These are phyloP conservation scores for Bolboschoenus planiculmis DNA, from an alignment of 176 grass and related monocot genomes.

Conservation along the genomic window DNA sequence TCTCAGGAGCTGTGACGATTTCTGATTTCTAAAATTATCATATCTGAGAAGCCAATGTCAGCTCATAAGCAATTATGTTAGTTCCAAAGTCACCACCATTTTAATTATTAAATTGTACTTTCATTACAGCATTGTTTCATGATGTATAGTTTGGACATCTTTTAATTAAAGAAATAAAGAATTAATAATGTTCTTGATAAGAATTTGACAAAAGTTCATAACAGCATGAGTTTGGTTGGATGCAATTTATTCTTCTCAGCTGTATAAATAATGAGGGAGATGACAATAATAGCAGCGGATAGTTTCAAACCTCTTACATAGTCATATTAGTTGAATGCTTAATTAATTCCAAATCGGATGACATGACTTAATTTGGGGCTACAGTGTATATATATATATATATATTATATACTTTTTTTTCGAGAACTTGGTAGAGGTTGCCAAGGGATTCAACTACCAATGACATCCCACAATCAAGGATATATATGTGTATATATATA, in stretches of 20 bases:
- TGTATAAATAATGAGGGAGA: not conserved
- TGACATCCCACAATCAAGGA: too few species aligned
- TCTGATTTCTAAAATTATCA: too few species aligned
- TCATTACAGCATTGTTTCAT: not conserved
- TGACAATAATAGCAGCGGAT: not conserved
- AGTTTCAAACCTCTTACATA: not conserved
- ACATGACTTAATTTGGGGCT: not conserved
- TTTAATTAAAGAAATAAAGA: not conserved
- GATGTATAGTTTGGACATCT: not conserved
- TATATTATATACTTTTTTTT: too few species aligned
- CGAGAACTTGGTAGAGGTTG: too few species aligned
- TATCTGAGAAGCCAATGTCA: not conserved
- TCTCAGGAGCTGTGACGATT: too few species aligned
- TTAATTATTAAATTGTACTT: not conserved
- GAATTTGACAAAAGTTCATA: not conserved
- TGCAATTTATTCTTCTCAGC: not conserved
- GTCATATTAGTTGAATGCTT: not conserved
- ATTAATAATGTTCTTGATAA: not conserved
- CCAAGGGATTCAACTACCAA: too few species aligned
- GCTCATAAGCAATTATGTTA: not conserved
- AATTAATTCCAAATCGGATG: not conserved
- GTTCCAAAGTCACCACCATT: not conserved
- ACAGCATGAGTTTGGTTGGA: not conserved
- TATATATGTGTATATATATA: too few species aligned
- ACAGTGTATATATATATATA: not conserved